These are phyloP conservation scores for Pseudonectria buxi DNA, from an alignment of 2,329 filamentous ascomycete species.

Conservation along the genomic window DNA sequence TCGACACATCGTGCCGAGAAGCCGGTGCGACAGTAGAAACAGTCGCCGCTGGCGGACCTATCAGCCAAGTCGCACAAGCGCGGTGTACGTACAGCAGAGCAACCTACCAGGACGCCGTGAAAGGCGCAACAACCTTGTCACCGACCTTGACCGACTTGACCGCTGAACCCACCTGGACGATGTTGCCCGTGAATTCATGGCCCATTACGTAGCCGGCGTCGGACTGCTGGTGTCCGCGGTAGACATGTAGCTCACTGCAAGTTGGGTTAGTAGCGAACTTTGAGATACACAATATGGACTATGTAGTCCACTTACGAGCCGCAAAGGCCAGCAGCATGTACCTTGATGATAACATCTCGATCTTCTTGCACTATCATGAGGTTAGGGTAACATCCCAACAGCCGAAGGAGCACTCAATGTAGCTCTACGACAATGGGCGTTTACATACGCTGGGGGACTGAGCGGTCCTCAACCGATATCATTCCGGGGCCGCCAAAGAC, in stretches of 20 bases:
- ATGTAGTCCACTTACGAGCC: slow-evolving; percentile 59
- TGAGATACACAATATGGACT: too few species aligned
- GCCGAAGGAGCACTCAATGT: background rate
- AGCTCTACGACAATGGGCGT: background rate
- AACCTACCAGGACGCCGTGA: slow-evolving; percentile 71
- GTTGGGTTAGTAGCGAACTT: slow-evolving; percentile 1
- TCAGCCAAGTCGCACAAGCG: background rate
- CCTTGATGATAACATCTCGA: slow-evolving; percentile 75
- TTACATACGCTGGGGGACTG: slow-evolving; percentile 57
- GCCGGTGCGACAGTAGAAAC: slow-evolving; percentile 77
- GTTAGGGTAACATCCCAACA: slow-evolving; percentile 1
- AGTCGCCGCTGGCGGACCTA: slow-evolving; percentile 39
- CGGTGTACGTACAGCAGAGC: background rate
- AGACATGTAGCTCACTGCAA: slow-evolving; percentile 73
- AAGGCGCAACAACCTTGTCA: slow-evolving; percentile 75
- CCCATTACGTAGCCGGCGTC: slow-evolving; percentile 62
- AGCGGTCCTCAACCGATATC: slow-evolving; percentile 70
- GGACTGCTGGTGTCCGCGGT: slow-evolving; percentile 71
- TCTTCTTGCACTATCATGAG: slow-evolving; percentile 51
- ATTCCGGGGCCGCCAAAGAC: slow-evolving; percentile 75
- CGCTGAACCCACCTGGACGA: slow-evolving; percentile 59
- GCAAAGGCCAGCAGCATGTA: slow-evolving; percentile 76
- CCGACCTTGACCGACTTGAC: slow-evolving; percentile 66
- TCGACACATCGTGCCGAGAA: slow-evolving; percentile 72
- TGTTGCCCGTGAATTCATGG: slow-evolving; percentile 78